Base-by-base conservation (phyloP, 768 basidiomycete species). In the Naganishia randhawae region DNA sequence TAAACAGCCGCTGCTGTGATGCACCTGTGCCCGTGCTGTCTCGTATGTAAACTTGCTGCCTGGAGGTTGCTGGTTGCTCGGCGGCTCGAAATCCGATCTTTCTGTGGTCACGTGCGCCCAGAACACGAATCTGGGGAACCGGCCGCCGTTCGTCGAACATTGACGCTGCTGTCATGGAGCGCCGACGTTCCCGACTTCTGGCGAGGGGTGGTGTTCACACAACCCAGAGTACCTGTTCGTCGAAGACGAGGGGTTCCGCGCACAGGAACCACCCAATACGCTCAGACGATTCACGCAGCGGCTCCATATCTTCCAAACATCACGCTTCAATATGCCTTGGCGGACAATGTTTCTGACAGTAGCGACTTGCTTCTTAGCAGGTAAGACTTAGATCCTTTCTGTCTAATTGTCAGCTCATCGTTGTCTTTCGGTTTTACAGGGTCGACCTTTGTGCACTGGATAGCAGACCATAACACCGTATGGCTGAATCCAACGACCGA, bases 391-490 rank as follows among this genome's bases (percentile, higher is more conserved):
- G 9, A 3, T n/a, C 16, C 37, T 32, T 22, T 17, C 14, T 27
- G 1, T n/a, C 45, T 13, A 22, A 11, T 5, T 51, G 39, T 31
- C n/a, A 22, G n/a, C 54, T 37, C n/a, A 33, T n/a, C 29, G 10
- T 13, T 31, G 37, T 25, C n/a, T 22, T 33, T 27, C 10, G 7
- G 3, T 16, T 39, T 52, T 50, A 31, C 67, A 78, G 78, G 78
- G 3, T 76, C 78, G 2, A 79, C 78, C 16, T 79, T 77, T 62
- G 73, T 74, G 22, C 76, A 77, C 66, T 79, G 78, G 78, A 77
- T 78, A 57, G 78, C 76, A 10, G 80, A 80, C 50, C 80, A 80
- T 67, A 78, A 80, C 66, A 73, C 76, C 19, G 74, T 80, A 33
- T 80, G 78, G 78, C 66, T 73, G 5, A 73, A 75, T 7, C 78